Base-by-base conservation (phyloP, 106 monocot genomes). In the Triglochin maritima region DNA sequence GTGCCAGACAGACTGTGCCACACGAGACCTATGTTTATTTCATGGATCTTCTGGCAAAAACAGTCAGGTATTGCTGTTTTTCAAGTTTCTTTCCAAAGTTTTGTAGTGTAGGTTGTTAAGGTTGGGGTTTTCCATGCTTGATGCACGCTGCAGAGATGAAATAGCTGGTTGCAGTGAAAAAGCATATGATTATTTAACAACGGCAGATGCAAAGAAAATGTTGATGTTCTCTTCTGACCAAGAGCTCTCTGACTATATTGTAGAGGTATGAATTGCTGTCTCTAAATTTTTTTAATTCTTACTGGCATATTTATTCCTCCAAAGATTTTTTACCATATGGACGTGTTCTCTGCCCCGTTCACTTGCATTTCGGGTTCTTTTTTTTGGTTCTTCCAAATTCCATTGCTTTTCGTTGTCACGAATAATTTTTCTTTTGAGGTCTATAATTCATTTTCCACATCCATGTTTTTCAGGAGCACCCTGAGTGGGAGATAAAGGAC, bases 91-190 rank as follows among this genome's bases (percentile, higher is more conserved):
- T 62, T 50, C 41, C 0, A 50, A 13, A 11, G n/a, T 4, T 29
- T 44, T 4, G 1, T 45, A 62, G 3, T 9, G 12, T 45, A 44
- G 44, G 46, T 62, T 8, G 43, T 29, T 3, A 55, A 55, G 10
- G 11, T 55, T 29, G 29, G 29, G 29, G 0, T 55, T n/a, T 62
- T 11, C 42, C 10, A 13, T 29, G 29, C 13, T 12, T 46, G 43
- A 45, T 62, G 43, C 44, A 48, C 46, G 53, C 13, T 83, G 57
- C 80, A 98, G 96, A 75, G 96, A 98, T 68, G 91, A 98, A 57
- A 86, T 98, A 54, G 96, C 91, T 69, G 91, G 91, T 53, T 91
- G 96, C 71, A 96, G 96, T 69, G 96, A 96, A 64, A 96, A 96
- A 65, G 96, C 91, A 51, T 96, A 96, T 81, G 91, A 91, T 68